A percentile compares a stretch with the other conserved stretches of the same genome.
Conservation (phyloP, 768 basidiomycete genomes). For the Lactarius evosmus region DNA sequence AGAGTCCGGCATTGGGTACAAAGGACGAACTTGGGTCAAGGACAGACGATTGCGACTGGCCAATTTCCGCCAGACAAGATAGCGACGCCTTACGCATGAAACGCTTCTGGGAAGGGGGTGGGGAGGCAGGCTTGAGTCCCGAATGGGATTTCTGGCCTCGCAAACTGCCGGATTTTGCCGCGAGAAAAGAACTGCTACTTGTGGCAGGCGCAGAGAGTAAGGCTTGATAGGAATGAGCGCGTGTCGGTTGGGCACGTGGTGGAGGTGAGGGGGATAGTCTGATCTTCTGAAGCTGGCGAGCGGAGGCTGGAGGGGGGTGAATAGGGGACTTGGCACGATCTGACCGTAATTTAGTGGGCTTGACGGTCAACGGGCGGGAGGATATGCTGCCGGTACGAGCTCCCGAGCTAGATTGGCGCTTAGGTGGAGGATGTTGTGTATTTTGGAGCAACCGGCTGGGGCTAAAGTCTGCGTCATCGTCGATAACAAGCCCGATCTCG, state of each 20-base stretch:
- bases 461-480: conserved; percentile 79
- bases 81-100: conserved; percentile 76
- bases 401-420: conserved; percentile 32
- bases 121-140: conserved; percentile 72
- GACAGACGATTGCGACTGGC: conserved; percentile 53
- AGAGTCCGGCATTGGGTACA: conserved; percentile 35
- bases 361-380: conserved; percentile 42
- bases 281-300: conserved; percentile 64
- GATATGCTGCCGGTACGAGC: conserved; percentile 61
- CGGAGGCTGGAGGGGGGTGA: conserved; percentile 66
- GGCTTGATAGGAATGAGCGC: conserved; percentile 55
- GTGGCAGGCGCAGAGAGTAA: conserved; percentile 48
- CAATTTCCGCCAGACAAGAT: conserved; percentile 66
- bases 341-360: conserved; percentile 60
- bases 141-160: conserved; percentile 84
- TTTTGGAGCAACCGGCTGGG: conserved; percentile 66
- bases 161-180: conserved; percentile 69
- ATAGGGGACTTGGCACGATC: conserved; percentile 73
- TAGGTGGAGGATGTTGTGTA: conserved; percentile 43
- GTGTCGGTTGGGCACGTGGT: conserved; percentile 45
- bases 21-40: conserved; percentile 41
- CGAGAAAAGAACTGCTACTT: conserved; percentile 54
- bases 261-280: conserved; percentile 70
- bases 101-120: conserved; percentile 58
- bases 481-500: conserved; percentile 79